Conservation (phyloP, 1,139 yeast species). For the Suhomyces kunorum region DNA sequence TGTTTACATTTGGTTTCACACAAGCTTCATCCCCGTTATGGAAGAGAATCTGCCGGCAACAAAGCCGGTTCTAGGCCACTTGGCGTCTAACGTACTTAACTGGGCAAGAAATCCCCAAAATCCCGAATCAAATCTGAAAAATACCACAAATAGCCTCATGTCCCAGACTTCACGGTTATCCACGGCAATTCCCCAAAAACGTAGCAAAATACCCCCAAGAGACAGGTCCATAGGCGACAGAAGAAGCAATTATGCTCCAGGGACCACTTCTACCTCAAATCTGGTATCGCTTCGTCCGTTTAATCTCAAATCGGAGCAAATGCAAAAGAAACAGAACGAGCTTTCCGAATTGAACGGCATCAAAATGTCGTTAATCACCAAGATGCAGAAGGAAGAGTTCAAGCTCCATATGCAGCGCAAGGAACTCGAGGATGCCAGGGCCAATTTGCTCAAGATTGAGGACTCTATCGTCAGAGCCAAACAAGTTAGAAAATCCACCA, state of each 20-base stretch:
- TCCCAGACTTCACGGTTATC: neutral
- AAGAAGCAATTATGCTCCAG: neutral
- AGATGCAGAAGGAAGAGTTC: conserved; percentile 20
- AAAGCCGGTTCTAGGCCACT: neutral
- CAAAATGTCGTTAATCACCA: conserved; percentile 18
- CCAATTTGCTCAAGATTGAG: conserved; percentile 16
- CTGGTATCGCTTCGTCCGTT: neutral
- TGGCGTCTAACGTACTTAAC: conserved; percentile 1
- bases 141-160: neutral
- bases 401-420: conserved; percentile 16
- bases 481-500: conserved; percentile 20
- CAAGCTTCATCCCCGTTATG: neutral
- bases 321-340: conserved; percentile 8
- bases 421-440: conserved; percentile 15
- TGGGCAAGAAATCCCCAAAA: neutral
- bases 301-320: neutral
- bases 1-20: conserved; percentile 9
- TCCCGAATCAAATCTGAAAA: neutral
- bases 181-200: neutral
- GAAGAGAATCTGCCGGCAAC: conserved; percentile 3
- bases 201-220: neutral
- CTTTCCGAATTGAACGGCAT: conserved; percentile 15
- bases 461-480: conserved; percentile 17
- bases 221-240: neutral
- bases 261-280: neutral